Conservation (phyloP, 352 stramenopile genomes). For the Globisporangium uncinulatum region DNA sequence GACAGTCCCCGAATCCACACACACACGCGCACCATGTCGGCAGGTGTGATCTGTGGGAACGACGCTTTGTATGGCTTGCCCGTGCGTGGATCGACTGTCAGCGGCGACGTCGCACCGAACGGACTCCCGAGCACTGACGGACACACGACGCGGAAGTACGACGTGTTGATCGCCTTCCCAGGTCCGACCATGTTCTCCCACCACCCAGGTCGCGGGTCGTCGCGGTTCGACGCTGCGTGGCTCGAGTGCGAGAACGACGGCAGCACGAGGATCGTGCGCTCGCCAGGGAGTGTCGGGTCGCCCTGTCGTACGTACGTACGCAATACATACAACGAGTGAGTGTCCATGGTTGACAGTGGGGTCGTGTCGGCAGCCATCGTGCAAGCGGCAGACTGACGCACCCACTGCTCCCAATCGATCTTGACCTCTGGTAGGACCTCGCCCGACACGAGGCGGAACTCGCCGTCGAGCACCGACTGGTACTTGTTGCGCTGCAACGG, state of each 20-base stretch:
- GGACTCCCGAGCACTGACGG: slow-evolving; percentile 79
- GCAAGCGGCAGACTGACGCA: slow-evolving; percentile 9
- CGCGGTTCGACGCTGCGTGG: slow-evolving; percentile 75
- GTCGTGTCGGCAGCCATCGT: too few species aligned
- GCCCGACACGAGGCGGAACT: slow-evolving; percentile 52
- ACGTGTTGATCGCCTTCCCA: slow-evolving; percentile 84
- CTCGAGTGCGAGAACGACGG: slow-evolving; percentile 87
- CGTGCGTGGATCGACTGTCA: slow-evolving; percentile 52
- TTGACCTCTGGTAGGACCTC: slow-evolving; percentile 50
- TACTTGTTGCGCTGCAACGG: slow-evolving; percentile 71
- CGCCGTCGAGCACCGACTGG: slow-evolving; percentile 48
- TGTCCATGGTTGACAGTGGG: too few species aligned
- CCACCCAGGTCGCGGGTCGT: slow-evolving; percentile 76
- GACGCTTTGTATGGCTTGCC: slow-evolving; percentile 54
- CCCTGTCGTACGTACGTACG: slow-evolving; percentile 19
- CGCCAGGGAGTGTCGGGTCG: slow-evolving; percentile 53
- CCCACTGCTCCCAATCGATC: slow-evolving; percentile 82
- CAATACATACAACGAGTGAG: too few species aligned
- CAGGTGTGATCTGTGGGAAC: slow-evolving; percentile 82
- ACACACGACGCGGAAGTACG: slow-evolving; percentile 85
- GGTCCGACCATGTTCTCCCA: slow-evolving; percentile 88
- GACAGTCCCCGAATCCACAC: too few species aligned
- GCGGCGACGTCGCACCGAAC: slow-evolving; percentile 76
- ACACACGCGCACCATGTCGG: slow-evolving; percentile 54
- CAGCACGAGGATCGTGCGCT: slow-evolving; percentile 78